Base-by-base conservation (phyloP, 1,139 yeast species). In the Arxiozyma bovina region DNA sequence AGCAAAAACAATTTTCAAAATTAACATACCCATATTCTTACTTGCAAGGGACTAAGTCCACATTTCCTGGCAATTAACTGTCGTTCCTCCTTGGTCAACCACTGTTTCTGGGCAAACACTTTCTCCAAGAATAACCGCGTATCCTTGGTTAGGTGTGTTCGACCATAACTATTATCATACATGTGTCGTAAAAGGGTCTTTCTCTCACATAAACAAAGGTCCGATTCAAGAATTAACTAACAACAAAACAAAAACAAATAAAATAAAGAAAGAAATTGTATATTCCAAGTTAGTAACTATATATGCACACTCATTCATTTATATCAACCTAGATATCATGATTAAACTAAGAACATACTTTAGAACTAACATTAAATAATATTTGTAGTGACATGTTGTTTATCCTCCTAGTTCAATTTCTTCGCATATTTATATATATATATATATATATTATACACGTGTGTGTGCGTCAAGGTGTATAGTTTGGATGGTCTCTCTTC, bases 71-170 rank as follows among this genome's bases (percentile, higher is more conserved):
- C 57, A 25, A 55, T 47, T 42, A 55, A 42, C 23, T 52, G 51
- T 45, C 57, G 50, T 50, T 54, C 55, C 38, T 52, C 57, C 27
- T 54, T 54, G 9, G 55, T 52, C 41, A 54, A 46, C 57, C 57
- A 55, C 25, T 52, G 55, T 43, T 55, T 55, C 48, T 45, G 52
- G 42, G 51, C 50, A 47, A 52, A 54, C 43, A 47, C 53, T 45
- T 50, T 52, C 47, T 52, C 54, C 38, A 52, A 52, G 48, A 52
- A 52, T 41, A 51, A 40, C 38, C 53, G 44, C 21, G 44, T 53
- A 43, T 41, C 34, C 50, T 52, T 54, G 44, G 51, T 46, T 21
- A 54, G 50, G 22, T 46, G 43, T 12, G 44, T 41, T 42, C 52
- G 53, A 41, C 52, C 49, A 46, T 22, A 46, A 45, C 50, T 43